Evolutionary conservation across 225 moss, liverwort and hornwort genomes (phyloP).

Genomic region (Antitrichia curtipendula): DNA sequence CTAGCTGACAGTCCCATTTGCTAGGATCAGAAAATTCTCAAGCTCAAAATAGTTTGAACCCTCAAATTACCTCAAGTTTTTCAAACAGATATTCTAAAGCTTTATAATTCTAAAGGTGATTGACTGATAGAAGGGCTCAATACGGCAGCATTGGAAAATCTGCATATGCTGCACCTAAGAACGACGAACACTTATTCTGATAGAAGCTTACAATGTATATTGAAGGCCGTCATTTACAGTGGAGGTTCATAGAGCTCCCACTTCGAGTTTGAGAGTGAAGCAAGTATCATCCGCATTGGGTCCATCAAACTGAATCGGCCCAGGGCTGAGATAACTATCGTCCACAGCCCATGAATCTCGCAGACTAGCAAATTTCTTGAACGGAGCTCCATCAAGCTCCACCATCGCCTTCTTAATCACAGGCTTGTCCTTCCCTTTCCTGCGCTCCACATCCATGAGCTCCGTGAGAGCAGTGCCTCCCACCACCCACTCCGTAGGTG

Average conservation of each 20-base stretch:
- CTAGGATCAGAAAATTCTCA: not conserved
- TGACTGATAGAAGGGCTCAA: not conserved
- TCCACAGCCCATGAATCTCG: constrained; percentile 62
- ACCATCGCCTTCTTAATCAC: constrained; percentile 98
- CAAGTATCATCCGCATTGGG: constrained; percentile 25
- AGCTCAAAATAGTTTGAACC: not conserved
- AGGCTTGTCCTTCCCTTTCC: constrained; percentile 75
- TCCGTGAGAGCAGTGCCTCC: constrained; percentile 67
- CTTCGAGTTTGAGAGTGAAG: constrained; percentile 35
- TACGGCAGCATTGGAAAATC: not conserved
- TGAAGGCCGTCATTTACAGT: too few species aligned
- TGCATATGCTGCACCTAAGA: not conserved
- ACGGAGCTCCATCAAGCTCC: constrained; percentile 71
- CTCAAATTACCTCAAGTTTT: not conserved
- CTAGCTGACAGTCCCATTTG: not conserved
- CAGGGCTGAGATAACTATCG: constrained; percentile 60
- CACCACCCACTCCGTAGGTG: constrained; percentile 49
- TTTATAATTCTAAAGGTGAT: not conserved
- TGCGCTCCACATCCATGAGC: constrained; percentile 84
- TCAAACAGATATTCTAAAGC: not conserved
- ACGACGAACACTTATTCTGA: not conserved
- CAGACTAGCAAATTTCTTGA: constrained; percentile 44
- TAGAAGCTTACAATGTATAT: not conserved
- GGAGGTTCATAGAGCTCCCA: not conserved
- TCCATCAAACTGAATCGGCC: constrained; percentile 36